phyloP scores from a whole-genome alignment of 148 eudicot genomes.

The Diospyros lotus region DNA sequence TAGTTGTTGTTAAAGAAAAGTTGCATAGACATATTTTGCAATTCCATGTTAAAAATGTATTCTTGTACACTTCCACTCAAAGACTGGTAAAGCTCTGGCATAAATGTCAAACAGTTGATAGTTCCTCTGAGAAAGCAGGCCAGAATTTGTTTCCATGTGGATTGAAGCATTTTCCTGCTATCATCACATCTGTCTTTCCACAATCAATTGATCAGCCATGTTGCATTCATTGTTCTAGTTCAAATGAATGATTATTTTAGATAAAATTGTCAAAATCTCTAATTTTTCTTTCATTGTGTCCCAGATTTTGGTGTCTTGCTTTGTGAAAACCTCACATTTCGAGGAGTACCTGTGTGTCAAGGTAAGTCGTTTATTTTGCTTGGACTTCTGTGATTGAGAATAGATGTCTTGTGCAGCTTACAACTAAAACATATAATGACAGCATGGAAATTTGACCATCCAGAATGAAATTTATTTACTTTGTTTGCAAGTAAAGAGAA shows the following conservation, averaged over 20 bases:
- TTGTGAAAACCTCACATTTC: constrained; percentile 78
- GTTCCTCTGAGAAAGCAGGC: neutral
- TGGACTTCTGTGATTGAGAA: too few relatives aligned
- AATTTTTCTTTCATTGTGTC: neutral
- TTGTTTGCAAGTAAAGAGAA: too few relatives aligned
- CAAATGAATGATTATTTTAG: neutral
- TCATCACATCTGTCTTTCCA: neutral
- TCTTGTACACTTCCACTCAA: neutral
- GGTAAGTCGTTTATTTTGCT: constrained; percentile 32
- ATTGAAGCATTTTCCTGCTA: constrained; percentile 6
- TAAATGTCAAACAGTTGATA: neutral
- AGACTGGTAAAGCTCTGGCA: neutral
- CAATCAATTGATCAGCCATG: neutral
- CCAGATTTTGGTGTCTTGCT: constrained; percentile 81
- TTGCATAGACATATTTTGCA: neutral
- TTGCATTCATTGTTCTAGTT: neutral
- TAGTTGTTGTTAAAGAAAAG: neutral
- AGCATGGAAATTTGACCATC: too few relatives aligned
- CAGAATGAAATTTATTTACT: too few relatives aligned
- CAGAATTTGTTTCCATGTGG: neutral
- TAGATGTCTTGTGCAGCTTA: too few relatives aligned
- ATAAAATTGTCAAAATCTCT: neutral
- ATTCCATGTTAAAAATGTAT: neutral
- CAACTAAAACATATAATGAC: too few relatives aligned
- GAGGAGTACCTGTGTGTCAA: constrained; percentile 84